These are phyloP conservation scores for Camellia granthamiana DNA, from an alignment of 148 eudicot species.

Conservation along the genomic window DNA sequence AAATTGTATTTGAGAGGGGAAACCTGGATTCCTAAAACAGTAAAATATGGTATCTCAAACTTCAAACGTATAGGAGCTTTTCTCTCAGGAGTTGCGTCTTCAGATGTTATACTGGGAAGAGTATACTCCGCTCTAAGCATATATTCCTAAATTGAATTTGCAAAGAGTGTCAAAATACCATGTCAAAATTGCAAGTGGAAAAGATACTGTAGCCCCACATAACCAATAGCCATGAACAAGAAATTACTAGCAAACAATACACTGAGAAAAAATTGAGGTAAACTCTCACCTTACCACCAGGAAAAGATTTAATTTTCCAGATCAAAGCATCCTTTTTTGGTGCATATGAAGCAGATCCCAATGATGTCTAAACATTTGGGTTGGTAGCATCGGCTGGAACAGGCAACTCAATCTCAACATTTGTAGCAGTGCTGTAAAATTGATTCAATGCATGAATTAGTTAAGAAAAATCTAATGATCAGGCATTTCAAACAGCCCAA, in stretches of 20 bases:
- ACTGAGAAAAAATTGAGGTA: background rate
- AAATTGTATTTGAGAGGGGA: background rate
- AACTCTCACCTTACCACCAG: conserved; percentile 78
- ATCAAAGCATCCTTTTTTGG: conserved; percentile 79
- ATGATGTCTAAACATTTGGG: conserved; percentile 85
- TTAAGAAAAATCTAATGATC: background rate
- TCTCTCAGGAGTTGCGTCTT: conserved; percentile 69
- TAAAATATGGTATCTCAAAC: conserved; percentile 97
- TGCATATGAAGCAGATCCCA: conserved; percentile 90
- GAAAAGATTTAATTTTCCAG: conserved; percentile 97
- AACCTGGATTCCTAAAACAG: conserved; percentile 97
- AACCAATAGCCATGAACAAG: background rate
- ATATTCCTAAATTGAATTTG: conserved; percentile 49
- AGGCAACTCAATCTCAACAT: conserved; percentile 92
- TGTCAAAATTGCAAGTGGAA: background rate
- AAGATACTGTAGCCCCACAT: background rate
- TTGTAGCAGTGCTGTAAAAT: conserved; percentile 75
- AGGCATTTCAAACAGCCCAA: too few species aligned
- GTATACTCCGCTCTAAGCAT: conserved; percentile 80
- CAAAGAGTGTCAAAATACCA: background rate
- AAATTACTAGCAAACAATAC: background rate
- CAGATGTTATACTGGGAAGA: conserved; percentile 75
- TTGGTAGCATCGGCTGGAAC: conserved; percentile 87
- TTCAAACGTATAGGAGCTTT: conserved; percentile 88
- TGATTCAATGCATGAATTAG: conserved; percentile 15